Percentiles rank a stretch among this genome's conserved stretches.
phyloP scores from a whole-genome alignment of 208 protist genomes.

The Trypanosoma lewisi region DNA sequence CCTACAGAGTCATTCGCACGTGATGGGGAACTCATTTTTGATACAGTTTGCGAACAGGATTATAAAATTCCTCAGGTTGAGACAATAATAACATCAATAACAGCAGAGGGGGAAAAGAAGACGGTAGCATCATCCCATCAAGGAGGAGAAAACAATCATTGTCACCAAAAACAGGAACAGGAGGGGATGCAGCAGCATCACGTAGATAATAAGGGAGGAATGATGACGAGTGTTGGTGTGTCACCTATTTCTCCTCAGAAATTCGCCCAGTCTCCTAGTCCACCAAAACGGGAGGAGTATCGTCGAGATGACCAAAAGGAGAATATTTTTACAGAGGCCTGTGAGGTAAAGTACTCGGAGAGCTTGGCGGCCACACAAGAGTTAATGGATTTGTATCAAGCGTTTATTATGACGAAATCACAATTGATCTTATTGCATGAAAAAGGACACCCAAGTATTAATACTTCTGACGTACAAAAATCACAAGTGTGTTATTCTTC shows the following conservation, averaged over 20 bases:
- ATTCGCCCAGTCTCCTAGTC: slow-evolving; percentile 16
- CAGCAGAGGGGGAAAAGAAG: neutral
- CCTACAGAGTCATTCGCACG: slow-evolving; percentile 9
- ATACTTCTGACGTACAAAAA: neutral
- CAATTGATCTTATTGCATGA: neutral
- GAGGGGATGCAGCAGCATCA: neutral
- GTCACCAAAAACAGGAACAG: neutral
- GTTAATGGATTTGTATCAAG: slow-evolving; percentile 13
- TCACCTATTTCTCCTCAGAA: slow-evolving; percentile 18
- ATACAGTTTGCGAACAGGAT: neutral
- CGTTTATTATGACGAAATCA: slow-evolving; percentile 6
- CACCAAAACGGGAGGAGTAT: neutral
- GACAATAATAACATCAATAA: neutral
- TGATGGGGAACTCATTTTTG: slow-evolving; percentile 11
- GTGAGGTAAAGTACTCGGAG: slow-evolving; percentile 14
- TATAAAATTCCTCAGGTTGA: neutral
- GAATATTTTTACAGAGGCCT: slow-evolving; percentile 10
- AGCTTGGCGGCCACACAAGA: slow-evolving; percentile 10
- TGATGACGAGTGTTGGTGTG: neutral
- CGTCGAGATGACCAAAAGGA: neutral
- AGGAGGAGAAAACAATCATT: neutral
- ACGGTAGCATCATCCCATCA: neutral
- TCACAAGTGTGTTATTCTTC: neutral
- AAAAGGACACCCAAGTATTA: neutral
- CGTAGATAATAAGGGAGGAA: neutral